Evolutionary conservation across 2,329 filamentous ascomycete species (phyloP), one percentile per base, ranked within the genome.

Genomic region (Aspergillus proliferans): DNA sequence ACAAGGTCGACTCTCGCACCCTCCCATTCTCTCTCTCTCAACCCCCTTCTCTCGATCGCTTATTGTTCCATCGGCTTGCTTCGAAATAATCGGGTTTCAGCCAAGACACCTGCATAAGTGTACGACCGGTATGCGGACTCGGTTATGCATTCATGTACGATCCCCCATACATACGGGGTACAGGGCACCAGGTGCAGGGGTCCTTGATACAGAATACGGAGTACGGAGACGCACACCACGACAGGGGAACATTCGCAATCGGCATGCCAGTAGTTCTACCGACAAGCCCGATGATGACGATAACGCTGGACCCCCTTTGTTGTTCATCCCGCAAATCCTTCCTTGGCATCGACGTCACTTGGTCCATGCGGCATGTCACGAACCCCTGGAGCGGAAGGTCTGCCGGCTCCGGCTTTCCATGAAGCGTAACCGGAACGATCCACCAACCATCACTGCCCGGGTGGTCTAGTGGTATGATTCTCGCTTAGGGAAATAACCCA

Each of bases 271-370:
- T 4, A 12, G 26, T 30, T 30, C 26, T 10, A 30, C 26, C 26
- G 26, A 12, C 26, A 30, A 41, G 28, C 30, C n/a, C 34, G 15
- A n/a, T 15, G 18, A 40, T 19, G 19, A 21, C 10, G 18, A 19
- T 40, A 19, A 40, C 19, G 19, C 38, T 12, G 18, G n/a, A 15
- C 15, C 10, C 15, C 38, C 19, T 19, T 36, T 39, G 7, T 18
- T 46, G 15, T 28, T 30, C 44, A n/a, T 19, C 14, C 15, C 38
- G 49, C 46, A 47, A 48, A 51, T 46, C 45, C 34, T 43, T 50
- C 41, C 59, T 62, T 63, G 62, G 59, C 56, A 47, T 47, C 28
- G 44, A 56, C 52, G 59, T 62, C 54, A 58, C 26, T 2, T 40
- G 15, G 15, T 40, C 15, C 18, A n/a, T 36, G 34, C 34, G 4